Conservation (phyloP, 495 filamentous ascomycete species). For the Aspergillus sclerotiicarbonarius region DNA sequence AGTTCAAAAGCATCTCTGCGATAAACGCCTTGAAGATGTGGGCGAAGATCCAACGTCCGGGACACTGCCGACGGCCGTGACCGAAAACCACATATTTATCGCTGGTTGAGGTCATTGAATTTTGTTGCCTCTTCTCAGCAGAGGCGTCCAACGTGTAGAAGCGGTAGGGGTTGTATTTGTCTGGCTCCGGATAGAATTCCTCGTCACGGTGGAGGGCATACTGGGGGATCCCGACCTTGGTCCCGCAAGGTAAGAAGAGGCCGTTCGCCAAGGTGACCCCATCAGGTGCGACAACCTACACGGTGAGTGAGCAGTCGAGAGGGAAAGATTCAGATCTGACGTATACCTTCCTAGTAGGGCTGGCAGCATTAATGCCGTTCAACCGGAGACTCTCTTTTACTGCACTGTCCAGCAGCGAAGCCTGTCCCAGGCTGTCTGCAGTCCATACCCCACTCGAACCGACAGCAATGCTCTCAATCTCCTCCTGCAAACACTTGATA, state of each 20-base stretch:
- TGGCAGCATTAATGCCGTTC: constrained; percentile 15
- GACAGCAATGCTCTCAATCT: constrained; percentile 5
- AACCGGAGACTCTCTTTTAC: constrained; percentile 15
- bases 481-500: constrained; percentile 4
- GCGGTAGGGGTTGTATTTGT: constrained; percentile 14
- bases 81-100: constrained; percentile 15
- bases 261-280: constrained; percentile 11
- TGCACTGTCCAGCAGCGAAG: constrained; percentile 11
- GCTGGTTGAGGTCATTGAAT: constrained; percentile 10
- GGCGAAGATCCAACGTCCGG: constrained; percentile 18
- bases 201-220: constrained; percentile 16
- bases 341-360: constrained; percentile 9
- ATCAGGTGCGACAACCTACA: constrained; percentile 10
- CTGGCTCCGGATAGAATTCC: constrained; percentile 10
- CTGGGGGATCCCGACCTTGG: constrained; percentile 14
- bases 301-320: background rate
- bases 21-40: constrained; percentile 12
- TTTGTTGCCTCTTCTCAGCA: constrained; percentile 1
- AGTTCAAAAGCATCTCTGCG: constrained; percentile 14
- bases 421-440: constrained; percentile 10
- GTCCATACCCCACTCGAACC: constrained; percentile 4
- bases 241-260: constrained; percentile 9
- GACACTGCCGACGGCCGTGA: constrained; percentile 14
- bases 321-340: background rate
- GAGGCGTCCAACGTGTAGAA: constrained; percentile 5